Conservation (phyloP, 768 basidiomycete genomes). For the Pleurotus ostreatus region DNA sequence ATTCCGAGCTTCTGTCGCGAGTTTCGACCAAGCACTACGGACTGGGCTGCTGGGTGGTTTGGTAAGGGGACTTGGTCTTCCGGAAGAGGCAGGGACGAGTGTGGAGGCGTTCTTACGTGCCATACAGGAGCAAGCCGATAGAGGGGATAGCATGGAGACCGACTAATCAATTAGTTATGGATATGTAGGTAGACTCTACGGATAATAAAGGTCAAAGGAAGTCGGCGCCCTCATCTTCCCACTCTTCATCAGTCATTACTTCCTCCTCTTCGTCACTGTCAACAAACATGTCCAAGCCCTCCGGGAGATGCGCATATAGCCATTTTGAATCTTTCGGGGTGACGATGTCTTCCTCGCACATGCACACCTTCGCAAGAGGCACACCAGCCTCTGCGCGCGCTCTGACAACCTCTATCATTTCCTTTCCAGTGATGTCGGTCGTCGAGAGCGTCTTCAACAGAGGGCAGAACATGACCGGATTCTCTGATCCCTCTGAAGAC, state of each 20-base stretch:
- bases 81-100: slow-evolving; percentile 79
- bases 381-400: slow-evolving; percentile 35
- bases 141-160: slow-evolving; percentile 77
- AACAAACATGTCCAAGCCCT: slow-evolving; percentile 53
- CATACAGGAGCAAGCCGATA: slow-evolving; percentile 69
- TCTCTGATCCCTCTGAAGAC: slow-evolving; percentile 5
- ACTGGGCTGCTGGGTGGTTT: slow-evolving; percentile 76
- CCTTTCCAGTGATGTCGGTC: slow-evolving; percentile 34
- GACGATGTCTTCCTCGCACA: slow-evolving; percentile 44
- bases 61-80: slow-evolving; percentile 75
- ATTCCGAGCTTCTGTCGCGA: slow-evolving; percentile 75
- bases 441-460: slow-evolving; percentile 45
- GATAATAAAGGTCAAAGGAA: too few species aligned
- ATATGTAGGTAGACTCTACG: too few species aligned
- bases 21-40: slow-evolving; percentile 79
- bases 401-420: slow-evolving; percentile 42
- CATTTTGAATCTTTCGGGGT: slow-evolving; percentile 39
- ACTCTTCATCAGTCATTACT: slow-evolving; percentile 21
- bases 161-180: slow-evolving; percentile 36
- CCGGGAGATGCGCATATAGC: slow-evolving; percentile 42
- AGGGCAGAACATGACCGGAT: slow-evolving; percentile 39
- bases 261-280: slow-evolving; percentile 43
- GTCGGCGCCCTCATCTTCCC: slow-evolving; percentile 8
- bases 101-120: slow-evolving; percentile 79
- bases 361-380: slow-evolving; percentile 36